Percentiles rank a stretch among this genome's conserved stretches.
These are phyloP conservation scores for Dichotomocladium elegans DNA, from an alignment of 371 early-diverging fungal species.

Conservation along the genomic window DNA sequence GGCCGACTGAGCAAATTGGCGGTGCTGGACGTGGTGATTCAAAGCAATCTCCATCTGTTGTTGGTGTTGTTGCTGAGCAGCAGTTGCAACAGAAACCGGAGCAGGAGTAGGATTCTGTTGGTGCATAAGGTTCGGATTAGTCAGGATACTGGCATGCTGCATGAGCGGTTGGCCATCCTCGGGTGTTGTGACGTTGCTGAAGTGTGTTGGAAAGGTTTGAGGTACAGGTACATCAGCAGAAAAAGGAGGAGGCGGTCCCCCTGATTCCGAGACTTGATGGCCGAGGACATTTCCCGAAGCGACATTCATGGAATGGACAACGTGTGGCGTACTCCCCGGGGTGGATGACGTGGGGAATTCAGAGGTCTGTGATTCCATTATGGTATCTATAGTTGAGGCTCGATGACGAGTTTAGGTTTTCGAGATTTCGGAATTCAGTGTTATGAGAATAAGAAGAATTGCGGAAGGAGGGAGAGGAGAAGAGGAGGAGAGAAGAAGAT, in stretches of 20 bases:
- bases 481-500: too few relatives aligned
- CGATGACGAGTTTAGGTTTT: neutral
- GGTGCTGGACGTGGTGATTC: neutral
- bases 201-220: slow-evolving; percentile 2
- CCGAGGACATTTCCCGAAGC: neutral
- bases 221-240: slow-evolving; percentile 2
- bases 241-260: slow-evolving; percentile 2
- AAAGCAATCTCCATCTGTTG: slow-evolving; percentile 1
- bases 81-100: neutral
- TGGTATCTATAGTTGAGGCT: neutral
- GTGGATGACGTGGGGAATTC: slow-evolving; percentile 8
- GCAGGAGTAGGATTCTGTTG: neutral
- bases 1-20: neutral
- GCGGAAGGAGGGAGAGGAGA: too few relatives aligned
- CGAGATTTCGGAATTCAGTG: slow-evolving; percentile 1
- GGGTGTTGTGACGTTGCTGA: slow-evolving; percentile 8
- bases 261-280: slow-evolving; percentile 1
- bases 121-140: neutral
- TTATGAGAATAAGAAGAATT: too few relatives aligned
- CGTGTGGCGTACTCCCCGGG: neutral
- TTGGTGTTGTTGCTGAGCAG: slow-evolving; percentile 1
- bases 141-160: neutral
- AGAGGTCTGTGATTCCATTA: slow-evolving; percentile 10
- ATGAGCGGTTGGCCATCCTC: slow-evolving; percentile 12
- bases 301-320: neutral